Percentiles rank a stretch among this genome's conserved stretches.
Evolutionary conservation across 805 yeast genomes (phyloP).

Genomic region (Yamadazyma endophytica): DNA sequence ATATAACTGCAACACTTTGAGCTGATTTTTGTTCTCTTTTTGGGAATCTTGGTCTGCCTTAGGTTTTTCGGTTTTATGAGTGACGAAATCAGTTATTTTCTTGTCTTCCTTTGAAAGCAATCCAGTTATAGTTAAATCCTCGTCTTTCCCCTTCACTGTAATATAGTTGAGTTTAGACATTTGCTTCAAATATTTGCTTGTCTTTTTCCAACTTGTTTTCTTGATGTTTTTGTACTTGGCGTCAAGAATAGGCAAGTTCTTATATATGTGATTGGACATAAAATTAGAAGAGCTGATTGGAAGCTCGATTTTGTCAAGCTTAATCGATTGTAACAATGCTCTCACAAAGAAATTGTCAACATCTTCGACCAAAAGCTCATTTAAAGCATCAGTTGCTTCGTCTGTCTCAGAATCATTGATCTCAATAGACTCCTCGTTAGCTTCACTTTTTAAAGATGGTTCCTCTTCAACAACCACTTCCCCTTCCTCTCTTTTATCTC

Average conservation of each 20-base stretch:
- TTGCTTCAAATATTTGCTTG: slow-evolving; percentile 77
- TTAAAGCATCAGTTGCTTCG: slow-evolving; percentile 10
- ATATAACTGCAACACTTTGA: slow-evolving; percentile 39
- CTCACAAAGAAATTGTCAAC: slow-evolving; percentile 71
- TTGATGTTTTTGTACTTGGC: slow-evolving; percentile 54
- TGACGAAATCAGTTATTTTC: slow-evolving; percentile 55
- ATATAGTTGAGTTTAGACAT: slow-evolving; percentile 76
- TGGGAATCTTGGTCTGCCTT: slow-evolving; percentile 9
- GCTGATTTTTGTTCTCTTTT: slow-evolving; percentile 21
- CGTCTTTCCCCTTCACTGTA: slow-evolving; percentile 78
- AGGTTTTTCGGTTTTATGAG: slow-evolving; percentile 42
- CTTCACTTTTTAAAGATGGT: slow-evolving; percentile 6
- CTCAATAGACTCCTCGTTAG: slow-evolving; percentile 7
- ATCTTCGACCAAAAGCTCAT: slow-evolving; percentile 50
- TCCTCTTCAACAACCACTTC: background rate
- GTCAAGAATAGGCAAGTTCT: slow-evolving; percentile 71
- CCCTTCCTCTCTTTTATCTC: slow-evolving; percentile 1
- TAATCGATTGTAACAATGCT: slow-evolving; percentile 67
- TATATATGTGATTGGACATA: slow-evolving; percentile 64
- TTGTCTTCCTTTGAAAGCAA: slow-evolving; percentile 44
- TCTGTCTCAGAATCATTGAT: slow-evolving; percentile 9
- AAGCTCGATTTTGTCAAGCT: slow-evolving; percentile 48
- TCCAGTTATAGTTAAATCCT: slow-evolving; percentile 60
- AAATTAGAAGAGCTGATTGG: slow-evolving; percentile 76
- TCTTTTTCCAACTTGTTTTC: slow-evolving; percentile 85